Conservation (phyloP, 2,329 filamentous ascomycete species). For the Aplosporella prunicola region DNA sequence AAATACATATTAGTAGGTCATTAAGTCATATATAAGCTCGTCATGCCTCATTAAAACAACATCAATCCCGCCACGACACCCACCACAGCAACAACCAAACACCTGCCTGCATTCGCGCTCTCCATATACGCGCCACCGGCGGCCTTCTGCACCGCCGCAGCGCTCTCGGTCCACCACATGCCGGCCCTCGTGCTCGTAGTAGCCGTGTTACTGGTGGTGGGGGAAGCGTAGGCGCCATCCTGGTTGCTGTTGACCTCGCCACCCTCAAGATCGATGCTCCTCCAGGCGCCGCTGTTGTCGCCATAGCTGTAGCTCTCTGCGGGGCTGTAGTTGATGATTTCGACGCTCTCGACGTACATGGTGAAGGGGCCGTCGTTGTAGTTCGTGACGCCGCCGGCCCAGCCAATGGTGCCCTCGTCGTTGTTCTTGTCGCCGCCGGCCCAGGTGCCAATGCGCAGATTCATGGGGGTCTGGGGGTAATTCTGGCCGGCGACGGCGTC, state of each 20-base stretch:
- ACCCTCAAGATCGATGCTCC: constrained; percentile 31
- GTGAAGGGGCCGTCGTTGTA: constrained; percentile 32
- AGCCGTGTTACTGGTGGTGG: neutral
- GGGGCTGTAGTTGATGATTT: constrained; percentile 38
- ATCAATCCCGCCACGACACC: no score
- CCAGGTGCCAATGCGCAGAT: constrained; percentile 28
- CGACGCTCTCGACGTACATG: constrained; percentile 37
- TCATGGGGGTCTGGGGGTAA: constrained; percentile 66
- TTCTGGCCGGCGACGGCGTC: constrained; percentile 44
- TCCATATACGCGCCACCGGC: no score
- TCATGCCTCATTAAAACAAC: no score
- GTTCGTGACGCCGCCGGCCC: constrained; percentile 49
- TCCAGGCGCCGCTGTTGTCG: constrained; percentile 32
- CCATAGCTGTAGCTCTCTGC: constrained; percentile 34
- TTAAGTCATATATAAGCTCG: no score
- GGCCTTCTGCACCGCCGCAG: neutral
- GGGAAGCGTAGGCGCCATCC: constrained; percentile 1
- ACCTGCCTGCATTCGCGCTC: no score
- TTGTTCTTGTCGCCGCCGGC: constrained; percentile 32
- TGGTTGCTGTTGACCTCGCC: constrained; percentile 12
- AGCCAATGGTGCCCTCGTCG: constrained; percentile 46
- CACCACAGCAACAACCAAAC: no score
- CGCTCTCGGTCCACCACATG: constrained; percentile 11
- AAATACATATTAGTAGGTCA: no score
- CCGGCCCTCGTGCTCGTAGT: neutral